Conservation (phyloP, 75 land plant genomes). For the Adiantum capillusveneris region DNA sequence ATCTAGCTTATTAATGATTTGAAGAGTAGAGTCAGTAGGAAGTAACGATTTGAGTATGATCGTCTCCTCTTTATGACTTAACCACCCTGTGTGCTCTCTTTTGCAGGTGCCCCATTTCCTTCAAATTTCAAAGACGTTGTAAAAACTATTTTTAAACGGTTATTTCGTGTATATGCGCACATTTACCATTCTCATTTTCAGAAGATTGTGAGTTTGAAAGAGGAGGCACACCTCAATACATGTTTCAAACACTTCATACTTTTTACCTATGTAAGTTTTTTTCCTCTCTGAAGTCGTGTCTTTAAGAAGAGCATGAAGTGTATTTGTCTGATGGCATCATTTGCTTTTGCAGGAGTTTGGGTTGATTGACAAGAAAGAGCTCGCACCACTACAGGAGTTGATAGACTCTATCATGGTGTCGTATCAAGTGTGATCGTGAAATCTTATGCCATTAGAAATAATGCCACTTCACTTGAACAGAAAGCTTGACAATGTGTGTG, state of each 20-base stretch:
- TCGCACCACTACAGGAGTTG: slow-evolving; percentile 74
- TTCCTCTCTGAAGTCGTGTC: not conserved
- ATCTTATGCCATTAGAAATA: no score
- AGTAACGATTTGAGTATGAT: no score
- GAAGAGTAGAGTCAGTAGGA: no score
- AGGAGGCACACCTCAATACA: slow-evolving; percentile 89
- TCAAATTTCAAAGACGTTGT: slow-evolving; percentile 71
- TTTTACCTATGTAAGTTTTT: slow-evolving; percentile 59
- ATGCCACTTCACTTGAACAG: no score
- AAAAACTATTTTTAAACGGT: slow-evolving; percentile 71
- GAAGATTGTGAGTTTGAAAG: slow-evolving; percentile 75
- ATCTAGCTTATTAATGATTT: no score
- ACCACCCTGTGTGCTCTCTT: no score
- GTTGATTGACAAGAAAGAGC: slow-evolving; percentile 66
- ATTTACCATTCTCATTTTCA: slow-evolving; percentile 90
- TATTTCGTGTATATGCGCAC: slow-evolving; percentile 86
- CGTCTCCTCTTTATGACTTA: no score
- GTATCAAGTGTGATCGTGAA: not conserved
- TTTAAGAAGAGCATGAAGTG: not conserved
- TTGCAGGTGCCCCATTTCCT: slow-evolving; percentile 76
- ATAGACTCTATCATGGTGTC: slow-evolving; percentile 56
- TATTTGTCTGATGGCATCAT: not conserved
- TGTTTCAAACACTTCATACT: slow-evolving; percentile 88
- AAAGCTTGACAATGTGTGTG: no score
- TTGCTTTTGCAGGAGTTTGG: slow-evolving; percentile 55